Conservation (phyloP, 2,329 filamentous ascomycete genomes). For the Verticillium zaregamsianum region DNA sequence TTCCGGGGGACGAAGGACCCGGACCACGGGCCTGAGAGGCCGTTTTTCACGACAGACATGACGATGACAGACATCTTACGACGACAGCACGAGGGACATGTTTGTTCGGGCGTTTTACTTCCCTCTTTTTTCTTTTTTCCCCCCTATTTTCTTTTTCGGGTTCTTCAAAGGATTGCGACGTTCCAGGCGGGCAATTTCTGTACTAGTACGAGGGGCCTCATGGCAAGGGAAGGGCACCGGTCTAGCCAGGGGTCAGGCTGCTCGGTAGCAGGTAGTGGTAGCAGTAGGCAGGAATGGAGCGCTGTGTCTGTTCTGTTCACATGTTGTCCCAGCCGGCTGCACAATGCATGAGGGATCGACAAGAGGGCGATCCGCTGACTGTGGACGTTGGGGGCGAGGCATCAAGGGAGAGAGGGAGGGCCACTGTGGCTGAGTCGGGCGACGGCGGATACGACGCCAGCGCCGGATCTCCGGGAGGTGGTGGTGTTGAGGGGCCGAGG, state of each 20-base stretch:
- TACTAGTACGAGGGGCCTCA: background rate
- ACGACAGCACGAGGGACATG: background rate
- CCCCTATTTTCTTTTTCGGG: constrained; percentile 1
- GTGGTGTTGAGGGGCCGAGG: too few relatives aligned
- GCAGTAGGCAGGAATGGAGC: background rate
- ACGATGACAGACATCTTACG: constrained; percentile 1
- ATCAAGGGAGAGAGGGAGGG: background rate
- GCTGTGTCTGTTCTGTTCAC: background rate
- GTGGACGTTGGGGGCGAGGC: background rate
- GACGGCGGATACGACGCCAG: background rate
- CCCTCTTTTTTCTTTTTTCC: background rate
- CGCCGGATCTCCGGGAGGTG: background rate
- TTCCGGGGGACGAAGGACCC: constrained; percentile 22
- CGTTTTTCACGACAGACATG: background rate
- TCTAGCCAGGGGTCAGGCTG: too few relatives aligned
- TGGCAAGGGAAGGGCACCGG: background rate
- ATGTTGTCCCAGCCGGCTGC: background rate
- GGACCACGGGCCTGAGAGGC: constrained; percentile 12
- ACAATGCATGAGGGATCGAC: too few relatives aligned
- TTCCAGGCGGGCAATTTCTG: background rate
- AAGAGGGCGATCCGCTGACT: too few relatives aligned
- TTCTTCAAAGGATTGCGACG: background rate
- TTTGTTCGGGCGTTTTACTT: background rate
- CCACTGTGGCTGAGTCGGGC: background rate
- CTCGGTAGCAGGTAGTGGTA: background rate